Evolutionary conservation across 1,284 basidiomycete genomes (phyloP).

Genomic region (Ceratobasidium theobromae): DNA sequence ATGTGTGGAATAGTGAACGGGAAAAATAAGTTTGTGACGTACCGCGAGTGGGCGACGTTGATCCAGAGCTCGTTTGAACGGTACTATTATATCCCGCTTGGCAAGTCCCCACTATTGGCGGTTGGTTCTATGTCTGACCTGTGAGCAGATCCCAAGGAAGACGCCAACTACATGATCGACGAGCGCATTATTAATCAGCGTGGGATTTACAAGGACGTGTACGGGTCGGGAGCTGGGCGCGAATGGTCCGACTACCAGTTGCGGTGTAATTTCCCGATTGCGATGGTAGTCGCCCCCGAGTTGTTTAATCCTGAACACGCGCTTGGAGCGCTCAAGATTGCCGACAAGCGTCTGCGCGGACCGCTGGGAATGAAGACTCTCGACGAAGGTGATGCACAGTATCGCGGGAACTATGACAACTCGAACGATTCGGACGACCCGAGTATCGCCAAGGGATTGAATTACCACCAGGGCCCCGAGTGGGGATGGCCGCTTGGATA

Average conservation of each 20-base stretch:
- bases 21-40: constrained; percentile 72
- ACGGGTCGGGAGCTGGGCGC: constrained; percentile 79
- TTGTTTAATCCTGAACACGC: constrained; percentile 84
- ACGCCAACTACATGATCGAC: constrained; percentile 72
- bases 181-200: constrained; percentile 78
- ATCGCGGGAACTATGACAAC: constrained; percentile 89
- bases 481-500: constrained; percentile 96
- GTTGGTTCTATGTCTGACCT: constrained; percentile 10
- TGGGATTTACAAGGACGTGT: constrained; percentile 98
- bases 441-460: constrained; percentile 84
- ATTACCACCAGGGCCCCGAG: constrained; percentile 85
- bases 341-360: constrained; percentile 72
- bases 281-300: constrained; percentile 97
- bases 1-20: constrained; percentile 62
- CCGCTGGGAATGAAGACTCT: constrained; percentile 95
- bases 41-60: constrained; percentile 86
- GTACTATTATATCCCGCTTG: constrained; percentile 85
- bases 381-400: constrained; percentile 81
- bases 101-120: constrained; percentile 48
- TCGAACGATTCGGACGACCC: constrained; percentile 83
- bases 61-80: constrained; percentile 88
- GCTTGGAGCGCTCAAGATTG: constrained; percentile 71
- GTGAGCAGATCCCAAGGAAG: constrained; percentile 66
- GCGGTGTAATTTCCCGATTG: constrained; percentile 89
- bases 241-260: constrained; percentile 98